Evolutionary conservation across 1,139 yeast species (phyloP), one percentile per base, ranked within the genome.

Genomic region (Zhuliangozyma parablackwelliae): DNA sequence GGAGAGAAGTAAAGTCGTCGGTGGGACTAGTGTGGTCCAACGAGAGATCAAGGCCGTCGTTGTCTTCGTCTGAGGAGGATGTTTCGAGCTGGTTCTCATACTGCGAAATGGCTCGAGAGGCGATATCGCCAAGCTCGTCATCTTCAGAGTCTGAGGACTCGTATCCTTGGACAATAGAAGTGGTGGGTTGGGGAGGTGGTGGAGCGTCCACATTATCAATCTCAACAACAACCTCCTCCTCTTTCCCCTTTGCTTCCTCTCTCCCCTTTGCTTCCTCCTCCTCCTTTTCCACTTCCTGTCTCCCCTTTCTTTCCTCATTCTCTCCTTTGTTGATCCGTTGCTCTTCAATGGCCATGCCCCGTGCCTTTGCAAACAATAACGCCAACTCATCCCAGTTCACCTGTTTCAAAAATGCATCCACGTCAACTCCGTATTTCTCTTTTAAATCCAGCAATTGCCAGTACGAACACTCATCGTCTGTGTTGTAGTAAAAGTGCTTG

Each of bases 401-500:
- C 28, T 52, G 39, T 12, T 39, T 32, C 10, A 51, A 38, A 36
- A 59, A 47, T 29, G 32, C 40, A 12, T 50, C 50, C 42, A 50
- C 37, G 29, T 51, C 51, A 3, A 49, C 44, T n/a, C 37, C 45
- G 36, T 46, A 46, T 7, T 32, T 36, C 9, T 40, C 41, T 20
- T 42, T 44, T 13, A 63, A 29, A 34, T 65, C 69, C 26, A 48
- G 35, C 29, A 65, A 45, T 47, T 64, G 70, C 72, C 72, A 66
- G 36, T 51, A 61, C 5, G 69, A 55, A 20, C 36, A 28, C 23
- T 44, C 44, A 12, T 48, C 41, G 1, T 25, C 31, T 10, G 41
- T 35, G 43, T 63, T 55, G 42, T 51, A 65, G 48, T 65, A 66
- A 40, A 64, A 66, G 43, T 66, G 72, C 16, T 40, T 32, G 0